phyloP scores from a whole-genome alignment of 2,329 filamentous ascomycete species.

The Alternaria sp. region DNA sequence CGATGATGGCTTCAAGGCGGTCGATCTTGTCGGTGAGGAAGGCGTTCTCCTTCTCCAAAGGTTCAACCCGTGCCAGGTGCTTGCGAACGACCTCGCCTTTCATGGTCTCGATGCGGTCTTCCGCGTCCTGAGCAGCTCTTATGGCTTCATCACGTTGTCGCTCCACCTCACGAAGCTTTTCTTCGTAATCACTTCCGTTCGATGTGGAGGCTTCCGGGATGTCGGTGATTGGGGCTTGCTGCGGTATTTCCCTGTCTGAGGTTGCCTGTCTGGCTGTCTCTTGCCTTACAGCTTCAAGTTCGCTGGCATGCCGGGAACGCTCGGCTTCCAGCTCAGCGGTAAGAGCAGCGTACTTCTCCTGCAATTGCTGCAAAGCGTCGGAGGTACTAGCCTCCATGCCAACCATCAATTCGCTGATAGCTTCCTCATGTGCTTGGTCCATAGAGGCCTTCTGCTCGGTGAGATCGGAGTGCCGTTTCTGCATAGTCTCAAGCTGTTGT shows the following conservation, averaged over 20 bases:
- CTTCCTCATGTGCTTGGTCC: slow-evolving; percentile 43
- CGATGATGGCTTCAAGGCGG: slow-evolving; percentile 43
- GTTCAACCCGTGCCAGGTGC: slow-evolving; percentile 43
- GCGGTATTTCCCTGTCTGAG: slow-evolving; percentile 18
- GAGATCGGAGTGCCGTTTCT: slow-evolving; percentile 36
- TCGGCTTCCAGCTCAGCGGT: slow-evolving; percentile 24
- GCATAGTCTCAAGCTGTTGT: slow-evolving; percentile 34
- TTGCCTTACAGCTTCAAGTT: slow-evolving; percentile 28
- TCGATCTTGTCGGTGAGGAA: slow-evolving; percentile 41
- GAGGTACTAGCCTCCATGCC: slow-evolving; percentile 43
- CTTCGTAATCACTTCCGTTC: slow-evolving; percentile 17
- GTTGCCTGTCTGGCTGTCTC: slow-evolving; percentile 22
- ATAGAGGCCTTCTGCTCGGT: slow-evolving; percentile 36
- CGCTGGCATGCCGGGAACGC: slow-evolving; percentile 25
- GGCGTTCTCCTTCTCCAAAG: slow-evolving; percentile 41
- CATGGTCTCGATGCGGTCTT: slow-evolving; percentile 44
- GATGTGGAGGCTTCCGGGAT: slow-evolving; percentile 16
- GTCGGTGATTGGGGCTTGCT: slow-evolving; percentile 21
- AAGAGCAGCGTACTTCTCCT: slow-evolving; percentile 42
- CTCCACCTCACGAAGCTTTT: slow-evolving; percentile 19
- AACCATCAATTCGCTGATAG: slow-evolving; percentile 44
- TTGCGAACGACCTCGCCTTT: slow-evolving; percentile 46
- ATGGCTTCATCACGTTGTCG: slow-evolving; percentile 29
- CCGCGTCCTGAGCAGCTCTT: slow-evolving; percentile 31
- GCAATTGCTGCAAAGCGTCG: slow-evolving; percentile 42